These are phyloP conservation scores for Santalum album DNA, from an alignment of 164 flowering plant species.

Conservation along the genomic window DNA sequence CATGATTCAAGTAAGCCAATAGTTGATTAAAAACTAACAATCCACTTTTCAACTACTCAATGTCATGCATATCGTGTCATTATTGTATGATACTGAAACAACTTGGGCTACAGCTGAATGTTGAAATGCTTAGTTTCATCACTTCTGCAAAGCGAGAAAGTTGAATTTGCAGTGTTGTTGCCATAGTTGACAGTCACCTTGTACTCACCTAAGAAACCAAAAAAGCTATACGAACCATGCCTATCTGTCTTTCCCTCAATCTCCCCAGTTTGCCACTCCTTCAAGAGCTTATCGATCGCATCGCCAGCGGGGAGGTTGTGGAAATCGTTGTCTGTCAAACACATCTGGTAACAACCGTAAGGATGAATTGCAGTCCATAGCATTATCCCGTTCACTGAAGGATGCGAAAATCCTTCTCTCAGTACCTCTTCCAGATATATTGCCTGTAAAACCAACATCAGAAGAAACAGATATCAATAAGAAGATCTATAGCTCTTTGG, in stretches of 20 bases:
- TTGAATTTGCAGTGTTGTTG: slow-evolving; percentile 27
- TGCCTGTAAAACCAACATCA: slow-evolving; percentile 41
- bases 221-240: slow-evolving; percentile 62
- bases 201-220: slow-evolving; percentile 79
- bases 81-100: too few relatives aligned
- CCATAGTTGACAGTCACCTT: slow-evolving; percentile 32
- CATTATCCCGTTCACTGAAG: slow-evolving; percentile 73
- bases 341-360: slow-evolving; percentile 81
- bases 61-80: too few relatives aligned
- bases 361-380: slow-evolving; percentile 78
- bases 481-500: too few relatives aligned
- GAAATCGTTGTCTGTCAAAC: slow-evolving; percentile 64
- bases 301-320: slow-evolving; percentile 73
- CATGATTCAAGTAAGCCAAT: too few relatives aligned
- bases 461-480: not conserved
- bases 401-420: slow-evolving; percentile 93
- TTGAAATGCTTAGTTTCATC: slow-evolving; percentile 61
- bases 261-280: slow-evolving; percentile 63
- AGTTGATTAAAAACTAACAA: too few relatives aligned
- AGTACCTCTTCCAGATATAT: slow-evolving; percentile 64
- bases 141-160: slow-evolving; percentile 43
- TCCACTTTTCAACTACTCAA: too few relatives aligned
- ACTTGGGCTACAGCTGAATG: slow-evolving; percentile 43
- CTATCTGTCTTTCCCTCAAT: slow-evolving; percentile 41
- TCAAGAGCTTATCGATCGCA: slow-evolving; percentile 63